Evolutionary conservation across 2,329 filamentous ascomycete genomes (phyloP).

Genomic region (Aspergillus fructus): DNA sequence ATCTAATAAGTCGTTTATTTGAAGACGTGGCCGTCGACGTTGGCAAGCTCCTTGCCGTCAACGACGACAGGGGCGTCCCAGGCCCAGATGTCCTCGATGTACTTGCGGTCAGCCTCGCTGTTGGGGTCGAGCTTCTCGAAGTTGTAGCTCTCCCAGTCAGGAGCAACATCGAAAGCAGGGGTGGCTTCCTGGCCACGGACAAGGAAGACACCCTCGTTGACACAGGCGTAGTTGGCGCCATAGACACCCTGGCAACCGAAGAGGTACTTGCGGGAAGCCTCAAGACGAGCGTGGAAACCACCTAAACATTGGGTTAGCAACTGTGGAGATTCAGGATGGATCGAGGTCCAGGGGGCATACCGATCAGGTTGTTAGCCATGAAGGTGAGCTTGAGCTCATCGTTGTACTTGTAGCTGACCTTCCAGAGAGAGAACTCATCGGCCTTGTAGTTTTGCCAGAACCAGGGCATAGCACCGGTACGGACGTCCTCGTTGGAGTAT

Average conservation of each 20-base stretch:
- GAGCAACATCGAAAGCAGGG: conserved; percentile 93
- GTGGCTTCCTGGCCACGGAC: conserved; percentile 84
- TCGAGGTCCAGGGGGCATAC: conserved; percentile 37
- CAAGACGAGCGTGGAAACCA: conserved; percentile 96
- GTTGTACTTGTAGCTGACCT: conserved; percentile 97
- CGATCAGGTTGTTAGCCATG: conserved; percentile 99
- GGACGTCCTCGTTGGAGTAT: conserved; percentile 95
- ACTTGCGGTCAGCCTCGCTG: conserved; percentile 80
- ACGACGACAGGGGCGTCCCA: conserved; percentile 84
- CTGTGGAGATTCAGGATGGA: not conserved
- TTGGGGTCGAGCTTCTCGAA: conserved; percentile 94
- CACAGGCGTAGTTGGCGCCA: conserved; percentile 81
- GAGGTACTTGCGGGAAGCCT: conserved; percentile 96
- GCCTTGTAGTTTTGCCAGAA: conserved; percentile 98
- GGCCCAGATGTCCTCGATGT: conserved; percentile 82
- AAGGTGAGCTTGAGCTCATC: conserved; percentile 95
- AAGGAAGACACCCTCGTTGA: conserved; percentile 91
- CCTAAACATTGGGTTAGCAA: conserved; percentile 40
- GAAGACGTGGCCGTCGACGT: conserved; percentile 96
- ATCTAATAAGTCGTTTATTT: conserved; percentile 65
- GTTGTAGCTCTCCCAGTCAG: conserved; percentile 93
- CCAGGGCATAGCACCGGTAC: conserved; percentile 80
- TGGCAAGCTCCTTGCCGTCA: conserved; percentile 83
- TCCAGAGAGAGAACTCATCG: conserved; percentile 95
- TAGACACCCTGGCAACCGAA: conserved; percentile 91